Percentiles rank a stretch among this genome's conserved stretches.
These are phyloP conservation scores for Cystobasidium pallidum DNA, from an alignment of 1,284 basidiomycete species.

Conservation along the genomic window DNA sequence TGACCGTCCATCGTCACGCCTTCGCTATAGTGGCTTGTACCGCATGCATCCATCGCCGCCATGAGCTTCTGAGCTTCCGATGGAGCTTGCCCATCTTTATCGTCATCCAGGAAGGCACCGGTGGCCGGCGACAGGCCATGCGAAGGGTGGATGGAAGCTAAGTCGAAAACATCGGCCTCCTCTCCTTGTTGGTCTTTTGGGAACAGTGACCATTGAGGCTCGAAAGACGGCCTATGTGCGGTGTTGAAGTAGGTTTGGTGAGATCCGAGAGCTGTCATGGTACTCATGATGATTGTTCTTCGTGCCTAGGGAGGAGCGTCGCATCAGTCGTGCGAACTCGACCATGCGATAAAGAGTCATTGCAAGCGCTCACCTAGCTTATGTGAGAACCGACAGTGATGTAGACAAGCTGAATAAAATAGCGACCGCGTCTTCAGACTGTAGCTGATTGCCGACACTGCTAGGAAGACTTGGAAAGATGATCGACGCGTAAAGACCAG, in stretches of 20 bases:
- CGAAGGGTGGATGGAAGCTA: slow-evolving; percentile 26
- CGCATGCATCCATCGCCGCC: slow-evolving; percentile 23
- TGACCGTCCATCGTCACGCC: neutral
- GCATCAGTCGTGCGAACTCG: neutral
- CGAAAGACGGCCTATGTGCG: neutral
- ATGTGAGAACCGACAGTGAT: neutral
- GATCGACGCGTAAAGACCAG: slow-evolving; percentile 22
- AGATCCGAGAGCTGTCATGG: neutral
- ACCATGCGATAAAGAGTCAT: neutral
- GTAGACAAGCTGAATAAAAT: neutral
- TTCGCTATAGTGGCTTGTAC: neutral
- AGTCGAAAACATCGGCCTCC: slow-evolving; percentile 4
- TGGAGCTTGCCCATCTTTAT: neutral
- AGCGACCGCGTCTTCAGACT: neutral
- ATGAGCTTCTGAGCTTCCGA: slow-evolving; percentile 31
- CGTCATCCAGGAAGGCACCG: slow-evolving; percentile 3
- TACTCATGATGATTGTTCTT: slow-evolving; percentile 2
- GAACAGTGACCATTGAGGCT: slow-evolving; percentile 11
- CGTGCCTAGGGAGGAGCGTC: neutral
- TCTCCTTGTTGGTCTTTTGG: neutral
- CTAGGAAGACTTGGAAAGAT: neutral
- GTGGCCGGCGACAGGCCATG: slow-evolving; percentile 21
- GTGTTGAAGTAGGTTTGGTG: slow-evolving; percentile 12
- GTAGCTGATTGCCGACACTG: neutral
- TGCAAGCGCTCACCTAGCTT: neutral